These are phyloP conservation scores for Neohortaea acidophila DNA, from an alignment of 495 filamentous ascomycete species.

Conservation along the genomic window DNA sequence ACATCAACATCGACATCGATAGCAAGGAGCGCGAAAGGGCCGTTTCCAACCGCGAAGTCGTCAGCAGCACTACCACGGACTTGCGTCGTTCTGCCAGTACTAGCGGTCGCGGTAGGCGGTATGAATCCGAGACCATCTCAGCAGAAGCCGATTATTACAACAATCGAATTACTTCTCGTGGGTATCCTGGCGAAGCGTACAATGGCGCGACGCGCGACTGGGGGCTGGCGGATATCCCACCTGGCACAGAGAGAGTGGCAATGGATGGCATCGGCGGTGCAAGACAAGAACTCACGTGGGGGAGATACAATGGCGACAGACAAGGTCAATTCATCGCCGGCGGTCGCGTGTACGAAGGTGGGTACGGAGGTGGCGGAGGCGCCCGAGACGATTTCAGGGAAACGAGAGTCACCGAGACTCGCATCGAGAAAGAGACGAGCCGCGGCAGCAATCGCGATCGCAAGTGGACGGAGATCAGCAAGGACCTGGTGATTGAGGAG, in stretches of 20 bases:
- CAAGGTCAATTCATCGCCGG: slow-evolving; percentile 50
- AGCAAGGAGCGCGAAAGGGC: slow-evolving; percentile 24
- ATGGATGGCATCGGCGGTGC: slow-evolving; percentile 61
- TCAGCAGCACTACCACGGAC: slow-evolving; percentile 11
- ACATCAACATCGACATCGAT: slow-evolving; percentile 45
- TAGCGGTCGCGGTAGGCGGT: slow-evolving; percentile 12
- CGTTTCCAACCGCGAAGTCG: not conserved
- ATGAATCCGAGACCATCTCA: slow-evolving; percentile 30
- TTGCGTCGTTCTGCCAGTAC: slow-evolving; percentile 3
- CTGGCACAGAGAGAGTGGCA: slow-evolving; percentile 56
- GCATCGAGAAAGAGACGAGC: slow-evolving; percentile 1
- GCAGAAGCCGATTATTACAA: slow-evolving; percentile 54
- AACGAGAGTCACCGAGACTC: not conserved
- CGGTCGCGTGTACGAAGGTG: slow-evolving; percentile 25
- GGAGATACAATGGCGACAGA: slow-evolving; percentile 59
- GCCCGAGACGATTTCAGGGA: too few relatives aligned
- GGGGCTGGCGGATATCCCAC: slow-evolving; percentile 65
- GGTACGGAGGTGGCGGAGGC: slow-evolving; percentile 19
- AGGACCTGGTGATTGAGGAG: slow-evolving; percentile 75
- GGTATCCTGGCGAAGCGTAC: slow-evolving; percentile 48
- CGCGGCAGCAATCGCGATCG: slow-evolving; percentile 38
- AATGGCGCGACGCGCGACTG: slow-evolving; percentile 56
- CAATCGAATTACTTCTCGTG: slow-evolving; percentile 40
- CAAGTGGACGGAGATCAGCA: slow-evolving; percentile 96
- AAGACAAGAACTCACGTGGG: slow-evolving; percentile 55